Evolutionary conservation across 2,329 filamentous ascomycete genomes (phyloP), one percentile per base, ranked within the genome.

Genomic region (Orbilia brochopaga): DNA sequence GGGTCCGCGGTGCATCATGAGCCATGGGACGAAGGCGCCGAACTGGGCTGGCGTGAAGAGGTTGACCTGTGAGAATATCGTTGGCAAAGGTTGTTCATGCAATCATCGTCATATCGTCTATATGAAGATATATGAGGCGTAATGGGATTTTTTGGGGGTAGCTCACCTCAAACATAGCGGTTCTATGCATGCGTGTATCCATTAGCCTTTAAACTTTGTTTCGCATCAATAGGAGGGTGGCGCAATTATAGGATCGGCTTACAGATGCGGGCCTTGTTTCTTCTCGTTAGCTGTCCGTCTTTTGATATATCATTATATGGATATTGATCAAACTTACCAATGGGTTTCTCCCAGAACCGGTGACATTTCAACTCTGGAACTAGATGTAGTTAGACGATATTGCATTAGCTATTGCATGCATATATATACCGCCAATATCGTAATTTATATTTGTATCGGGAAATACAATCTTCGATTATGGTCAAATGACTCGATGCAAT

Each of bases 361-460:
- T 96, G 96, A 76, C 95, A 88, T 60, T 91, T 85, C 17, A 96
- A 82, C 78, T 96, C 92, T 7, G 92, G 91, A 77, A 96, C 90
- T 92, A 70, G 24, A 32, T 15, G 35, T n/a, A 23, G 21, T 15
- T 1, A 19, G 40, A 2, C n/a, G 15, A 50, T 2, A 42, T 57
- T 21, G n/a, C n/a, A n/a, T n/a, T n/a, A n/a, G n/a, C n/a, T n/a
- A n/a, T n/a, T n/a, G n/a, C n/a, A n/a, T n/a, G n/a, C n/a, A n/a
- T n/a, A n/a, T n/a, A n/a, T n/a, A n/a, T n/a, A n/a, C n/a, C n/a
- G n/a, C n/a, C n/a, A n/a, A n/a, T n/a, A n/a, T n/a, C n/a, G n/a
- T n/a, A n/a, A n/a, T n/a, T n/a, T n/a, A n/a, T n/a, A n/a, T n/a
- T n/a, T n/a, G n/a, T n/a, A n/a, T n/a, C n/a, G n/a, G n/a, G n/a